Evolutionary conservation across 495 filamentous ascomycete species (phyloP).

Genomic region (Melanomma pulvis-pyrius): DNA sequence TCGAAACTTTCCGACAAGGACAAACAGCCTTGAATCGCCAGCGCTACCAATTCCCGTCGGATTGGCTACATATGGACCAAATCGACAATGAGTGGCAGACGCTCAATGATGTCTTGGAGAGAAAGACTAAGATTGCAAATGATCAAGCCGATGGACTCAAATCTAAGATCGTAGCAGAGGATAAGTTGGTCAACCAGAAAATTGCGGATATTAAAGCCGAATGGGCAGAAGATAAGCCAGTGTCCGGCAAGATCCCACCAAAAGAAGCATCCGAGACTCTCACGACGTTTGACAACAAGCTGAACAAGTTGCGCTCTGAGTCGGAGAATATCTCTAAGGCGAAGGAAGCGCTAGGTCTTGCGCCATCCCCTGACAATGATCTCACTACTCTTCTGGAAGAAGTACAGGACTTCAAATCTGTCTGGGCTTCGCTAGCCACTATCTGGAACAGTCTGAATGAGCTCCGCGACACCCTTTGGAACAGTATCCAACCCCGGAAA

Average conservation of each 20-base stretch:
- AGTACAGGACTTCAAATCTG: conserved; percentile 97
- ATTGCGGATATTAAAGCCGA: conserved; percentile 76
- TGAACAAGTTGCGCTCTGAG: conserved; percentile 80
- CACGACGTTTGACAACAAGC: conserved; percentile 74
- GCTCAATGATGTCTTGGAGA: conserved; percentile 81
- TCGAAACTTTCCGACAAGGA: conserved; percentile 92
- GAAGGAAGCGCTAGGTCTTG: conserved; percentile 92
- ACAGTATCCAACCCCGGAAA: conserved; percentile 88
- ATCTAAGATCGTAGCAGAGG: conserved; percentile 95
- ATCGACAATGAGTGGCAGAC: conserved; percentile 92
- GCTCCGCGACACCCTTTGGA: conserved; percentile 88
- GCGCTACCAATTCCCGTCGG: conserved; percentile 85
- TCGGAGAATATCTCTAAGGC: conserved; percentile 93
- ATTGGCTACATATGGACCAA: conserved; percentile 94
- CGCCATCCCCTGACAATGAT: conserved; percentile 72
- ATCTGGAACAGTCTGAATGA: conserved; percentile 98
- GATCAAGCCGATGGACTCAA: conserved; percentile 93
- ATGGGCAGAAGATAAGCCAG: conserved; percentile 96
- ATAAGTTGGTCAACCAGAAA: conserved; percentile 84
- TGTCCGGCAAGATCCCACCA: conserved; percentile 89
- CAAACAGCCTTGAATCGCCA: conserved; percentile 87
- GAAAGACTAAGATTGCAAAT: conserved; percentile 90
- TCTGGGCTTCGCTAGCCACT: conserved; percentile 90
- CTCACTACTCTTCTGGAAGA: conserved; percentile 85
- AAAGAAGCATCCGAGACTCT: conserved; percentile 81